A percentile compares a stretch with the other conserved stretches of the same genome.
phyloP scores from a whole-genome alignment of 1,284 basidiomycete genomes.

The Ustilago tritici region DNA sequence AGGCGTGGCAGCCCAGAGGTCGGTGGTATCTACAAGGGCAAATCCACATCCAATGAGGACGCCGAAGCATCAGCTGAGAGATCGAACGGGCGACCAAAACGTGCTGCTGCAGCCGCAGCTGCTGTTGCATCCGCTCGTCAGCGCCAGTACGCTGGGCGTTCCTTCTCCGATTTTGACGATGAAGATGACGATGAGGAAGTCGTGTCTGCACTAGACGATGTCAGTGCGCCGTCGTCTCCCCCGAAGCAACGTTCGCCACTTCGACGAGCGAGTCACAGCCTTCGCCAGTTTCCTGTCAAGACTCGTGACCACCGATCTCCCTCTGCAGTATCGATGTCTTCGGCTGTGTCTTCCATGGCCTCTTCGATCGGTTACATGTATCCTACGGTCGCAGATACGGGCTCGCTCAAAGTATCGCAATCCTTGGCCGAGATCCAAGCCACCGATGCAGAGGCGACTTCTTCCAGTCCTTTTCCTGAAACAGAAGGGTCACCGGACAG shows the following conservation, averaged over 20 bases:
- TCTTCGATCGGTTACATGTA: constrained; percentile 45
- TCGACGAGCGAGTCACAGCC: constrained; percentile 13
- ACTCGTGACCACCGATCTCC: constrained; percentile 20
- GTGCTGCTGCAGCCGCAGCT: constrained; percentile 29
- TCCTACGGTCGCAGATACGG: constrained; percentile 32
- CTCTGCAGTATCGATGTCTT: constrained; percentile 18
- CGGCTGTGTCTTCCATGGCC: constrained; percentile 15
- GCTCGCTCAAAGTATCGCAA: constrained; percentile 34
- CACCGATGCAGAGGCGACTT: constrained; percentile 23
- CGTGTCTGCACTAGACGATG: constrained; percentile 23
- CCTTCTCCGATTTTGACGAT: constrained; percentile 35
- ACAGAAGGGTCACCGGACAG: background rate
- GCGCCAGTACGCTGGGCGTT: constrained; percentile 26
- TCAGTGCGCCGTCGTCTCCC: constrained; percentile 1
- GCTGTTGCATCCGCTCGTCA: constrained; percentile 28
- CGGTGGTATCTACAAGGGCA: constrained; percentile 25
- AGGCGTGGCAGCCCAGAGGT: constrained; percentile 24
- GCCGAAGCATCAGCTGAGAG: background rate
- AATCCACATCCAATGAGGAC: constrained; percentile 1
- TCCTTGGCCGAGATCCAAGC: constrained; percentile 38
- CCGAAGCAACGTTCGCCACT: background rate
- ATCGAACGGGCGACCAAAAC: constrained; percentile 27
- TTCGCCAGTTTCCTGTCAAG: constrained; percentile 16
- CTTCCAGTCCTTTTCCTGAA: constrained; percentile 2
- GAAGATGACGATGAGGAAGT: constrained; percentile 39